Evolutionary conservation across 2,329 filamentous ascomycete species (phyloP).

Genomic region (Cladophialophora carrionii): DNA sequence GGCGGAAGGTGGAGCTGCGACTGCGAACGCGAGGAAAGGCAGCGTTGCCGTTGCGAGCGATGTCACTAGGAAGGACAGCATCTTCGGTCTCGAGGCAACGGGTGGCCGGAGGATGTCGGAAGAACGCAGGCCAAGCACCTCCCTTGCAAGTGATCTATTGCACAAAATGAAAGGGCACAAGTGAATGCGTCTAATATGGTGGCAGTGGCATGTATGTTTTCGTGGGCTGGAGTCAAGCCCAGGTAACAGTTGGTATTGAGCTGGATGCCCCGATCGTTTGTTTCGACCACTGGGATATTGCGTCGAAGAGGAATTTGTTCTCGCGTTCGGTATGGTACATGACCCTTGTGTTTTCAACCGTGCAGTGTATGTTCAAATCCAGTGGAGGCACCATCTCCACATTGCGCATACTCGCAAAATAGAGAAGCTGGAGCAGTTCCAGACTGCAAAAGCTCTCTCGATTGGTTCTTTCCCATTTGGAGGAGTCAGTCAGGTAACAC

Average conservation of each 20-base stretch:
- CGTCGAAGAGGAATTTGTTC: neutral
- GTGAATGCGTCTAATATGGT: neutral
- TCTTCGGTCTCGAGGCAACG: constrained; percentile 37
- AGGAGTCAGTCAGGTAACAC: neutral
- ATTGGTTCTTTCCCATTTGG: neutral
- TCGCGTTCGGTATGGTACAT: neutral
- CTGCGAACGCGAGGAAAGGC: constrained; percentile 35
- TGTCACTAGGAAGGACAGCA: constrained; percentile 36
- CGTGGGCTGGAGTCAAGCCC: neutral
- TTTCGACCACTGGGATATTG: neutral
- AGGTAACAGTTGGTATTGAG: neutral
- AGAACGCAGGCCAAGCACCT: constrained; percentile 34
- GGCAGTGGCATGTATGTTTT: neutral
- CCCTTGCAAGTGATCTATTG: constrained; percentile 36
- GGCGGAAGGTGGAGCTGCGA: constrained; percentile 34
- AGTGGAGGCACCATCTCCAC: neutral
- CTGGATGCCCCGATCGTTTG: neutral
- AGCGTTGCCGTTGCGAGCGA: constrained; percentile 39
- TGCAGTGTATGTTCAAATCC: neutral
- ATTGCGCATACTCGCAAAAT: no score
- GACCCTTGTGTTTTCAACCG: neutral
- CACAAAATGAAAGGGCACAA: constrained; percentile 37
- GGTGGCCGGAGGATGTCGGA: constrained; percentile 34
- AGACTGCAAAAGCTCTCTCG: neutral
- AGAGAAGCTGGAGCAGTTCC: neutral